Evolutionary conservation across 441 rosid species (phyloP).

Genomic region (Isatis lusitanica): DNA sequence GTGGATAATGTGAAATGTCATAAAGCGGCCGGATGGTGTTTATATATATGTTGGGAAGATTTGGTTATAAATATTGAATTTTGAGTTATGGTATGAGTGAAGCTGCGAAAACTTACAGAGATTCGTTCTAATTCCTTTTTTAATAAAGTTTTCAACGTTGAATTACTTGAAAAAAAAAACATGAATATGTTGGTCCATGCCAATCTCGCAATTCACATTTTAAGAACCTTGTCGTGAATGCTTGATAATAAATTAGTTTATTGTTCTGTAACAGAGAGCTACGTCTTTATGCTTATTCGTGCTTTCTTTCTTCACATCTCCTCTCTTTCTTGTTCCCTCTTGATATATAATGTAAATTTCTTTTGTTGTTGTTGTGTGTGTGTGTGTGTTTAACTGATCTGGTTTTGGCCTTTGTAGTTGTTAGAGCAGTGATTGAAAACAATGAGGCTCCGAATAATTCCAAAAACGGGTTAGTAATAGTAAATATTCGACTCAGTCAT

Average conservation of each 20-base stretch:
- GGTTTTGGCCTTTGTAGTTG: too few relatives aligned
- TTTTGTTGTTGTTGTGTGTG: too few relatives aligned
- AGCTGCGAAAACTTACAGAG: conserved; percentile 25
- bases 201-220: background rate
- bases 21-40: background rate
- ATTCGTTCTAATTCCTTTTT: conserved; percentile 15
- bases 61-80: background rate
- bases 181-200: conserved; percentile 20
- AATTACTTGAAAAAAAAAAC: conserved; percentile 27
- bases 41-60: conserved; percentile 7
- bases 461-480: too few relatives aligned
- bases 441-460: too few relatives aligned
- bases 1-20: conserved; percentile 21
- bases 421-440: too few relatives aligned
- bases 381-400: too few relatives aligned
- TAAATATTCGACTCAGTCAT: too few relatives aligned
- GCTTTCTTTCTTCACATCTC: too few relatives aligned
- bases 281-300: background rate
- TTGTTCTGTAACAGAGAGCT: conserved; percentile 16
- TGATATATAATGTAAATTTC: too few relatives aligned
- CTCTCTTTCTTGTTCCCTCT: too few relatives aligned
- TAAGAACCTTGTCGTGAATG: background rate
- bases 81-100: conserved; percentile 26
- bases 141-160: conserved; percentile 30
- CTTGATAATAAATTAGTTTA: background rate